Percentiles rank a stretch among this genome's conserved stretches.
These are phyloP conservation scores for Rhinocladiella mackenziei DNA, from an alignment of 2,329 filamentous ascomycete genomes.

Conservation along the genomic window DNA sequence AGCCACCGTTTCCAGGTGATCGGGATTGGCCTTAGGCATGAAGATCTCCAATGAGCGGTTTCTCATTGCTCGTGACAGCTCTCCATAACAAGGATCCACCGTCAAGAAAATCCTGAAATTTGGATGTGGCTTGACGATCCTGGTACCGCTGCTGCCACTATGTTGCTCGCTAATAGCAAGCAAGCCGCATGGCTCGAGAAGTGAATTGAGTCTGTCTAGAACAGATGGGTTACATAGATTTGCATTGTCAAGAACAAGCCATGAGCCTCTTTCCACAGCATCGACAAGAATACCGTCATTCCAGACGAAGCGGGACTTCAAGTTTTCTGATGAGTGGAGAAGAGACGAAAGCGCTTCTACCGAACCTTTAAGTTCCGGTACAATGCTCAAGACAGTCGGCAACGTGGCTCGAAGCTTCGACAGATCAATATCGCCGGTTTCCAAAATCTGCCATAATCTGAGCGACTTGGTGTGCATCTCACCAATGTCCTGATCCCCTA, in stretches of 20 bases:
- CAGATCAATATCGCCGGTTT: conserved; percentile 1
- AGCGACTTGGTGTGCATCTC: conserved; percentile 2
- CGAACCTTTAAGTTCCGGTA: conserved; percentile 5
- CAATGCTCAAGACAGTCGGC: neutral
- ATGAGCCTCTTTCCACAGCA: conserved; percentile 78
- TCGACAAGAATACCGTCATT: conserved; percentile 88
- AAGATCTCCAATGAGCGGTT: conserved; percentile 91
- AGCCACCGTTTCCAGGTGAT: conserved; percentile 9
- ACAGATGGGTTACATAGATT: conserved; percentile 96
- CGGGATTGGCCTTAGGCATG: conserved; percentile 50
- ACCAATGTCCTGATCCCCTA: neutral
- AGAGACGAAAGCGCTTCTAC: conserved; percentile 3
- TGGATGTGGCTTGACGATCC: conserved; percentile 74
- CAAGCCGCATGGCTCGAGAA: conserved; percentile 84
- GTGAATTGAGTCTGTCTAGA: conserved; percentile 85
- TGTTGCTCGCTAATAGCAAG: conserved; percentile 93
- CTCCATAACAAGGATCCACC: conserved; percentile 85
- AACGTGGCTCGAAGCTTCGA: conserved; percentile 1
- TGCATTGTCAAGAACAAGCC: conserved; percentile 94
- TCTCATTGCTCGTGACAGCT: conserved; percentile 92
- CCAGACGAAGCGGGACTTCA: conserved; percentile 68
- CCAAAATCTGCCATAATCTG: conserved; percentile 7
- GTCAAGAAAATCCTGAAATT: conserved; percentile 92
- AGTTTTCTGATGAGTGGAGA: neutral
- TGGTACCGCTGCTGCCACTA: conserved; percentile 67